Evolutionary conservation across 805 yeast genomes (phyloP), one percentile per base, ranked within the genome.

Genomic region (Ogataea populi-albae): DNA sequence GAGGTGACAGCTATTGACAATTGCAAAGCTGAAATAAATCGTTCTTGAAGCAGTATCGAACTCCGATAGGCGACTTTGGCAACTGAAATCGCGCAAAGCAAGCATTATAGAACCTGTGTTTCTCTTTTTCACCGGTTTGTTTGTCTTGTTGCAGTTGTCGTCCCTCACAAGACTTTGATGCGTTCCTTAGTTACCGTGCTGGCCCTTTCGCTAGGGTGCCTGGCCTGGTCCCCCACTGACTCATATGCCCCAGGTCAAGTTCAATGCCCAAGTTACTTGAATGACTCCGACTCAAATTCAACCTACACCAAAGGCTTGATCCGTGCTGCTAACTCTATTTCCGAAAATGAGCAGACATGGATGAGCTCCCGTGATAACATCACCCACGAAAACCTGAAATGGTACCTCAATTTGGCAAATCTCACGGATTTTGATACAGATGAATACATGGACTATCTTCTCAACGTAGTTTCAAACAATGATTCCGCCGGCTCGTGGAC

Each of bases 221-320:
- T 8, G 3, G 63, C 61, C 1, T 76, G 77, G 79, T 71, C 79
- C 3, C 81, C 81, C 2, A 68, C 76, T 0, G 68, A 73, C 38
- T 64, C 74, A 1, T 81, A 81, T 45, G 81, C 81, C 1, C 88
- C 88, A 1, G 81, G 75, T 1, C 57, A 60, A 10, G 73, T 79
- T 5, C 59, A 65, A 3, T 80, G 86, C 57, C 84, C 83, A 0
- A 28, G 57, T 2, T 57, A 55, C 34, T 17, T 58, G 15, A 20
- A 41, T 11, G 55, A 52, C 4, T 28, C 37, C 3, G 38, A 35
- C 6, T 41, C 37, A 30, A 32, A 47, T 29, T 41, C 50, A 1
- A 37, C 35, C 15, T 32, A 41, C 7, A 28, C 23, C 10, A 17
- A 37, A 3, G 64, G 65, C 10, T 43, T 61, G 23, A 25, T 53